Evolutionary conservation across 176 grass and related monocot species (phyloP).

Genomic region (bread wheat (Triticum aestivum)): IWGSC_CS_RefSeq_v2.1 NC_057807.1:40386196-40386695

Average conservation of each 20-base stretch:
- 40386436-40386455: neutral
- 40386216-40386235: neutral
- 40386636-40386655: neutral
- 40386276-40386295: constrained; percentile 6
- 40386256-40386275: neutral
- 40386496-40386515: neutral
- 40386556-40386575: neutral
- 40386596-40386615: constrained; percentile 25
- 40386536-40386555: neutral
- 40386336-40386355: neutral
- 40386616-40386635: neutral
- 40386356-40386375: neutral
- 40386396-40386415: neutral
- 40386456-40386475: neutral
- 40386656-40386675: too few species aligned
- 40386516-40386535: constrained; percentile 16
- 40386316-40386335: neutral
- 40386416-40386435: neutral
- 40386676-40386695: too few species aligned
- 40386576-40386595: neutral
- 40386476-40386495: neutral
- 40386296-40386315: constrained; percentile 10
- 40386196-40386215: neutral
- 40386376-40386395: constrained; percentile 13
- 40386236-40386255: neutral